phyloP scores from a whole-genome alignment of 108 stramenopile genomes.

The Skeletonema grethae region DNA sequence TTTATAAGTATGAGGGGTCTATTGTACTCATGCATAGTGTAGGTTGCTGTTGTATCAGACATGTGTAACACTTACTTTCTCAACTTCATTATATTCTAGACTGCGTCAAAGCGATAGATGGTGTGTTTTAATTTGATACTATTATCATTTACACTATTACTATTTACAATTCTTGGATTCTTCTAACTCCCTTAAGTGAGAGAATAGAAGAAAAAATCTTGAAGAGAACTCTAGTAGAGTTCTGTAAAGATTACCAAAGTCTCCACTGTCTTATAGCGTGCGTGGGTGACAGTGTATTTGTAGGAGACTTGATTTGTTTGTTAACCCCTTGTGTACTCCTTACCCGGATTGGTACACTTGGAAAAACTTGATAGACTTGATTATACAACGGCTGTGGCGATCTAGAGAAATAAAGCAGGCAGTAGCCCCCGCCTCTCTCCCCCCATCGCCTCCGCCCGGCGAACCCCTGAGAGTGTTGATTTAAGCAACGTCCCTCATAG shows the following conservation, averaged over 20 bases:
- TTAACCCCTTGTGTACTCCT: conserved; percentile 4
- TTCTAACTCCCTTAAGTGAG: background rate
- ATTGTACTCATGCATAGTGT: too few species aligned
- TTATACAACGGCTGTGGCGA: background rate
- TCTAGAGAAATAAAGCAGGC: background rate
- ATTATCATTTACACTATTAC: conserved; percentile 4
- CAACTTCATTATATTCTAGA: too few species aligned
- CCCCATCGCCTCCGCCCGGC: background rate
- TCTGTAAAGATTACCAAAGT: background rate
- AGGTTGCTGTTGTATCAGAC: too few species aligned
- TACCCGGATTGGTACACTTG: conserved; percentile 7
- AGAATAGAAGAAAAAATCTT: background rate
- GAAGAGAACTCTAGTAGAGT: background rate
- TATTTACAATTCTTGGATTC: background rate
- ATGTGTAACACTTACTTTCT: too few species aligned
- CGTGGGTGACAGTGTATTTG: background rate
- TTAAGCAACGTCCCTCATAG: conserved; percentile 71
- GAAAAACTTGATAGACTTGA: background rate
- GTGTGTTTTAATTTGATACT: background rate
- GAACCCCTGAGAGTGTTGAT: background rate
- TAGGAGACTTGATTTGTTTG: background rate
- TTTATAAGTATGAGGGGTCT: too few species aligned
- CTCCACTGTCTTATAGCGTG: background rate
- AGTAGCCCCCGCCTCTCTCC: background rate
- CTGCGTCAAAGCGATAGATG: too few species aligned